Evolutionary conservation across 2,329 filamentous ascomycete species (phyloP).

Genomic region (Chaetomiaceae sp.): DNA sequence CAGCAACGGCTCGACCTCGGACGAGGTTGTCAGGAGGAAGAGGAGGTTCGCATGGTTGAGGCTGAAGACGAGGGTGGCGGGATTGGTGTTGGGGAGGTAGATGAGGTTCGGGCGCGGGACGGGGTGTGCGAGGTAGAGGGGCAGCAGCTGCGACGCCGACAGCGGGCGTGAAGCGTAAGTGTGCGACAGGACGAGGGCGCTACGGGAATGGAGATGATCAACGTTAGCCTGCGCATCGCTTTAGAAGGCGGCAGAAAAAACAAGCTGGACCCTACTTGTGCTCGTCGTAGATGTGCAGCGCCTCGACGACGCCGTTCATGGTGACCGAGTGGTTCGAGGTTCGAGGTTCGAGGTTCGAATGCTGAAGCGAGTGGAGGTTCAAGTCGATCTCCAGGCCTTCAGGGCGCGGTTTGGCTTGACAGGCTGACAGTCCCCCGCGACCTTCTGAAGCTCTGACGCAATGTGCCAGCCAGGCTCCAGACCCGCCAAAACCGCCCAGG

Average conservation of each 20-base stretch:
- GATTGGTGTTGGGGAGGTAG: slow-evolving; percentile 75
- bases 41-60: slow-evolving; percentile 82
- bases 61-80: slow-evolving; percentile 84
- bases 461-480: slow-evolving; percentile 2
- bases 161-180: slow-evolving; percentile 80
- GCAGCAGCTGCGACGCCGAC: slow-evolving; percentile 68
- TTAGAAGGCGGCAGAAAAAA: not conserved
- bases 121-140: slow-evolving; percentile 80
- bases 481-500: too few species aligned
- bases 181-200: slow-evolving; percentile 81
- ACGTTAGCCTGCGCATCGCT: not conserved
- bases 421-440: not conserved
- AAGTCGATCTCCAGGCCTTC: too few species aligned
- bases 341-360: not conserved
- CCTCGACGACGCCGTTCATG: slow-evolving; percentile 88
- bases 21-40: slow-evolving; percentile 77
- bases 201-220: slow-evolving; percentile 36
- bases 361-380: too few species aligned
- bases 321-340: slow-evolving; percentile 17
- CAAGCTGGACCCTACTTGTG: slow-evolving; percentile 61
- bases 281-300: slow-evolving; percentile 95
- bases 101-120: slow-evolving; percentile 78
- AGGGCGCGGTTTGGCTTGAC: too few species aligned
- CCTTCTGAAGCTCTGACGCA: slow-evolving; percentile 24
- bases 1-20: slow-evolving; percentile 82